These are phyloP conservation scores for Articulospora tetracladia DNA, from an alignment of 495 filamentous ascomycete genomes.

Conservation along the genomic window DNA sequence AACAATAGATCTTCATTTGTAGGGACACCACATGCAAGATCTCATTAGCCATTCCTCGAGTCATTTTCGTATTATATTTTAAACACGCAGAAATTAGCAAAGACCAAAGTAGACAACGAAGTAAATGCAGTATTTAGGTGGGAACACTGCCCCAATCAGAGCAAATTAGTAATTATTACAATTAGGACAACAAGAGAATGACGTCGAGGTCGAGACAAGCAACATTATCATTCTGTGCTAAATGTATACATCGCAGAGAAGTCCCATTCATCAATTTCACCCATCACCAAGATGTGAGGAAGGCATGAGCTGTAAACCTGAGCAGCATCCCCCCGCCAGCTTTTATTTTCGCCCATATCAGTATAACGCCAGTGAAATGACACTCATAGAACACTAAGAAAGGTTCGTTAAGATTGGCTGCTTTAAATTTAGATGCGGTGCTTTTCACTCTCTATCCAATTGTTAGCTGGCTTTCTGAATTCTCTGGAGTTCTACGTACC, in stretches of 20 bases:
- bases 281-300: neutral
- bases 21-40: too few relatives aligned
- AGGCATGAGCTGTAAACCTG: neutral
- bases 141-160: too few relatives aligned
- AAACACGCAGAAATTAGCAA: too few relatives aligned
- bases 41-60: too few relatives aligned
- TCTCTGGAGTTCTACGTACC: slow-evolving; percentile 53
- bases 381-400: neutral
- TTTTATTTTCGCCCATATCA: neutral
- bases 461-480: slow-evolving; percentile 21
- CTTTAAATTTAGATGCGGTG: slow-evolving; percentile 51
- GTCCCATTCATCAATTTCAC: neutral
- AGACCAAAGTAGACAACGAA: too few relatives aligned
- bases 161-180: too few relatives aligned
- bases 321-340: neutral
- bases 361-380: neutral
- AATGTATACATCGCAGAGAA: neutral
- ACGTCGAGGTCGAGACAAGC: neutral
- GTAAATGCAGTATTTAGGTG: too few relatives aligned
- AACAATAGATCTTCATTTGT: too few relatives aligned
- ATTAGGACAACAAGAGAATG: neutral
- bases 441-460: slow-evolving; percentile 72
- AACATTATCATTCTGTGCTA: neutral
- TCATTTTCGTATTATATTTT: too few relatives aligned
- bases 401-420: neutral